phyloP scores from a whole-genome alignment of 805 yeast genomes.

The Ogataea henricii region DNA sequence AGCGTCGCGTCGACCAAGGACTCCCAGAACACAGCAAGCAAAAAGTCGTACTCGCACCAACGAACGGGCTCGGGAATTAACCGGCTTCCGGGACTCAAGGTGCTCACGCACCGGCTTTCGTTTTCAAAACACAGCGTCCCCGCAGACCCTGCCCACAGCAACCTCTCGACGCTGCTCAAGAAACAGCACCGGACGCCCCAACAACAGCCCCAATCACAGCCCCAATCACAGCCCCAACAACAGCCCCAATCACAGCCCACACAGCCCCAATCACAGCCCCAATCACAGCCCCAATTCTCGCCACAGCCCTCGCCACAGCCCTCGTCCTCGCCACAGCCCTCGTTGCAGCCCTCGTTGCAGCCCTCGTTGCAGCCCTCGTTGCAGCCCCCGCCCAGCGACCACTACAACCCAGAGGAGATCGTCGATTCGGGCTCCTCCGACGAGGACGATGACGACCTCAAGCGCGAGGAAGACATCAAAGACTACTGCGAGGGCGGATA shows the following conservation, averaged over 20 bases:
- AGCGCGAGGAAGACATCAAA: conserved; percentile 49
- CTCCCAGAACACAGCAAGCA: conserved; percentile 2
- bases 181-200: conserved; percentile 10
- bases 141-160: conserved; percentile 20
- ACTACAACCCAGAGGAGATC: conserved; percentile 29
- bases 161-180: conserved; percentile 25
- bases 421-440: conserved; percentile 28
- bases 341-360: too few relatives aligned
- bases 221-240: not conserved
- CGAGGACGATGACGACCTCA: conserved; percentile 29
- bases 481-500: conserved; percentile 66
- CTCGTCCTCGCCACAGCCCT: not conserved
- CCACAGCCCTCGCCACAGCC: conserved; percentile 1
- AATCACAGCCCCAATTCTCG: not conserved
- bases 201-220: not conserved
- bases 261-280: not conserved
- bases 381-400: not conserved
- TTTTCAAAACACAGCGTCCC: conserved; percentile 30
- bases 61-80: conserved; percentile 10
- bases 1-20: conserved; percentile 8
- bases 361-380: too few relatives aligned
- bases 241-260: not conserved
- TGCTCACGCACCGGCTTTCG: conserved; percentile 30
- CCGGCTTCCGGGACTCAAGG: conserved; percentile 20
- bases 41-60: conserved; percentile 5